Percentiles rank a stretch among this genome's conserved stretches.
Conservation (phyloP, 768 basidiomycete species). For the Suillus hirtellus region DNA sequence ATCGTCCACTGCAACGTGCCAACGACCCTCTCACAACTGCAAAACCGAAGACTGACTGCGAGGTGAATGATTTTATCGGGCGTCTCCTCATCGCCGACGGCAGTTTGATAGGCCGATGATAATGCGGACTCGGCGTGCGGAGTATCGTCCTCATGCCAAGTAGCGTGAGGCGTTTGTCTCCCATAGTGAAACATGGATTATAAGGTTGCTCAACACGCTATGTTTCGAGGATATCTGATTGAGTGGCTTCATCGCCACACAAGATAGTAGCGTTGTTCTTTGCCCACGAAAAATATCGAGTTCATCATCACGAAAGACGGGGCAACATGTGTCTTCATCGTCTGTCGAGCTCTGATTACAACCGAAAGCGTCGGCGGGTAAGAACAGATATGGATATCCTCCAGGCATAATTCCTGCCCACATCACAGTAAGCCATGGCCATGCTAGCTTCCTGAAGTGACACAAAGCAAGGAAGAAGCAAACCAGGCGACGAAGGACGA, state of each 20-base stretch:
- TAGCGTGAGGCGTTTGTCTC: slow-evolving; percentile 20
- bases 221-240: slow-evolving; percentile 11
- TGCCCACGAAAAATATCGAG: not conserved
- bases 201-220: not conserved
- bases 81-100: slow-evolving; percentile 19
- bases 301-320: not conserved
- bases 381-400: not conserved
- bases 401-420: not conserved
- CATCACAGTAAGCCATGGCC: slow-evolving; percentile 23
- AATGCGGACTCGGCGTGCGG: slow-evolving; percentile 35
- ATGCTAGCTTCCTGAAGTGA: slow-evolving; percentile 20
- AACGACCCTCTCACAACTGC: slow-evolving; percentile 32
- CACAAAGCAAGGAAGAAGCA: slow-evolving; percentile 19
- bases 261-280: not conserved
- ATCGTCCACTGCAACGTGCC: slow-evolving; percentile 33
- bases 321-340: not conserved
- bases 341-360: not conserved
- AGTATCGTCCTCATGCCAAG: slow-evolving; percentile 21
- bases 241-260: not conserved
- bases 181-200: slow-evolving; percentile 13
- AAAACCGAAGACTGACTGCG: slow-evolving; percentile 31
- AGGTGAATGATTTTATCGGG: slow-evolving; percentile 36
- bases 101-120: slow-evolving; percentile 30
- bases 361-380: not conserved
- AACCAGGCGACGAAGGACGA: slow-evolving; percentile 15